Base-by-base conservation (phyloP, 495 filamentous ascomycete species). In the Penicillium bovifimosum region DNA sequence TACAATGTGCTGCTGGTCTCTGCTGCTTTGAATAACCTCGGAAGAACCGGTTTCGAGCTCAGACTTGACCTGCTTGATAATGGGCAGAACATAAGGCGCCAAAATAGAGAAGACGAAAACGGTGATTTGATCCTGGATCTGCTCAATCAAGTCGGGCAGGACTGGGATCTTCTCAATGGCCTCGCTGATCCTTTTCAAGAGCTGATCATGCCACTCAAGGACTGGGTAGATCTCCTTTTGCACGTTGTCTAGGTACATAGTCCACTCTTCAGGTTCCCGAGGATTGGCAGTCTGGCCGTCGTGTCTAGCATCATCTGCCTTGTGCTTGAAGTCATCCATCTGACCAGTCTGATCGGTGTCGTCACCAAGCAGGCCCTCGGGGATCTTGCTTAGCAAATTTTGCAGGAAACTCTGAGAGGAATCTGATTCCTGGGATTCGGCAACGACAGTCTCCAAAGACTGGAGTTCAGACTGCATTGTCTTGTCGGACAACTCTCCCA, bases 401-500 rank as follows among this genome's bases (percentile, higher is more conserved):
- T 87, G 84, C 34, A 96, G 74, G 29, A 88, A 61, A 61, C 85
- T 88, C 16, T 80, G 80, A 9, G 78, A 75, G 9, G 72, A 61
- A 45, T 74, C 60, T 0, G 62, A 60, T 11, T 68, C 77, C 14
- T 80, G 61, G 14, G 80, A 81, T 32, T 84, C 70, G 36, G 80
- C 47, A 29, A 96, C 85, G 8, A 85, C 86, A 16, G 81, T 83
- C 67, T 95, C 88, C 32, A 96, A 81, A 20, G 86, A 81, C 62
- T 90, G 78, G 36, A 96, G 78, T 64, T 96, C 91, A 32, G 85
- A 89, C 66, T 96, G 91, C 34, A 81, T 89, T 51, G 87, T 80
- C 70, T 95, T 95, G 64, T 96, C 91, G 17, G 84, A 86, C 50
- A 95, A 76, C 71, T 96, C 90, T 41, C 91, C 91, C 41, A 90